Evolutionary conservation across 2,329 filamentous ascomycete genomes (phyloP), one percentile per base, ranked within the genome.

Genomic region (Bipolaris zeicola): DNA sequence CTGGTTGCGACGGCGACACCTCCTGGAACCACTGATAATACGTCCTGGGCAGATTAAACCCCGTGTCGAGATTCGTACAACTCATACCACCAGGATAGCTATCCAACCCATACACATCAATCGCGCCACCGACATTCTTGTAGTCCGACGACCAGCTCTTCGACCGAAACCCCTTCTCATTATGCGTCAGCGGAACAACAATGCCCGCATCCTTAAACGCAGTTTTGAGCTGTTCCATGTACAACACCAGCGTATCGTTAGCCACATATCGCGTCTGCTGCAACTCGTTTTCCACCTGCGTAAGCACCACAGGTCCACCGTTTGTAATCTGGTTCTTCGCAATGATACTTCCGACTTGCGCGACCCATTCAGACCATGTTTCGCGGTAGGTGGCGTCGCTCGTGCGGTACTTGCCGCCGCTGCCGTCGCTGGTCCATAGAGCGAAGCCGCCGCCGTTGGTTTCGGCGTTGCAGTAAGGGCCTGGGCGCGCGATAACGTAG

Each of bases 21-120:
- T 82, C 81, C n/a, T 79, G 76, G 60, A 86, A 86, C 81, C 82
- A 85, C 59, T 85, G 79, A 57, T 82, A 81, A 62, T 85, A 86
- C 5, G 77, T 83, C 24, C 82, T 77, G 2, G 82, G 76, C 1
- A 84, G 68, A 26, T 74, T 80, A 63, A 83, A 85, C 1, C 81
- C 82, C 6, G 74, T 71, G 42, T 80, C 70, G 0, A 75, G 75
- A 50, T 84, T 82, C 1, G 79, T 82, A 64, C 83, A 85, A 6
- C 79, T 80, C 8, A 81, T 61, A 0, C 82, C 79, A 26, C 78
- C 79, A 0, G 80, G 78, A 52, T 82, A 82, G 37, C 69, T 76
- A 58, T 82, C 80, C 1, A 82, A 61, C 1, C 79, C 81, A 46
- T 82, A 82, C 6, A 83, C 62, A 57, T 85, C 77, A 20, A 85